Evolutionary conservation across 768 basidiomycete species (phyloP), one percentile per base, ranked within the genome.

Genomic region (Arthromyces matolae): DNA sequence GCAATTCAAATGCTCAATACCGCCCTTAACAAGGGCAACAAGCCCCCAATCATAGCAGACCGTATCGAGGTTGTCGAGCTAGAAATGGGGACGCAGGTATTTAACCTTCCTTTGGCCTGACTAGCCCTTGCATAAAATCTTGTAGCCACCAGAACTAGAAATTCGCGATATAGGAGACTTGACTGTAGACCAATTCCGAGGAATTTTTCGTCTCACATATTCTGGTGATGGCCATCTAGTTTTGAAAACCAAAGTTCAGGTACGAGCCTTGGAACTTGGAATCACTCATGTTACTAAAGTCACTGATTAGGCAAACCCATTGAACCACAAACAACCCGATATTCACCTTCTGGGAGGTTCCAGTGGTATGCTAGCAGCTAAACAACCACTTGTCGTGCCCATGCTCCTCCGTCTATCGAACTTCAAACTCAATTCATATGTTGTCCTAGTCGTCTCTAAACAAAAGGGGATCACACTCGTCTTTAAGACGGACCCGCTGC

Each of bases 381-480:
- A 89, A 54, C 86, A 96, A 44, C 92, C 96, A 8, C 83, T 99
- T 32, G 87, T 96, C 45, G 96, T 99, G 8, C 96, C 95, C 42
- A 99, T 98, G 95, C 86, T 92, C 19, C 84, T 99, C 42, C 90
- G 93, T 12, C 84, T 99, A 4, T 96, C 93, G n/a, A 83, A 91
- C 62, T 91, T 99, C 70, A 84, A 84, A 52, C 85, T 99, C 28
- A 85, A 83, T 58, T 96, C 95, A 25, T 97, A 97, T 61, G 89
- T 99, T 58, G 94, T 98, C 55, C 83, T 99, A 49, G 94, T 98
- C 58, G 91, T 99, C 48, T 97, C 94, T 20, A 89, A 91, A 56
- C 91, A 93, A 64, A 97, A 97, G 62, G 96, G 96, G 34, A 97
- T 98, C 63, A 98, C 96, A 0, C 83, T 99, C 44, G 96, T 98